Base-by-base conservation (phyloP, 805 yeast species). In the Myxozyma monticola region DNA sequence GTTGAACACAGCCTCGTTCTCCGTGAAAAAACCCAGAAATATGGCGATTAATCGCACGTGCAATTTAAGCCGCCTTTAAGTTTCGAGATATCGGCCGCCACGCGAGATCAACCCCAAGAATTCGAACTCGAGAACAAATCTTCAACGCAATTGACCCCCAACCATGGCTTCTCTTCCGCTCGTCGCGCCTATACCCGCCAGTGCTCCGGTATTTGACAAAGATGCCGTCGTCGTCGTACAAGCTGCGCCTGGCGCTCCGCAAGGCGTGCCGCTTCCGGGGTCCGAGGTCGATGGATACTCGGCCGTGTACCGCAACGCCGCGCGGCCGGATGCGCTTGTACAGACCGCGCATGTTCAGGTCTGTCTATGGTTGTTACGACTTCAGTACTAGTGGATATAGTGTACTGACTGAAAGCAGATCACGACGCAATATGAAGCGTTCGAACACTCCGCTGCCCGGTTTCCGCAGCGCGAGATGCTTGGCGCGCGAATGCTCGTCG, bases 281-380 rank as follows among this genome's bases (percentile, higher is more conserved):
- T 55, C 75, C 10, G 62, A 63, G 29, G 61, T 68, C 47, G 68
- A 68, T 1, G 83, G 82, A 5, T 76, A 65, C 63, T 77, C 85
- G 24, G 73, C 78, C 1, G 63, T 77, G 7, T 83, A 73, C 62
- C 68, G 88, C 48, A 79, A 73, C 58, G 64, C 65, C 10, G 58
- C 66, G 12, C 56, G 70, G 4, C 64, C 68, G 15, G 70, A 66
- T 22, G 58, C 61, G 12, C 57, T 67, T 20, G 33, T 66, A 10
- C 55, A 65, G 37, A 37, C 61, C 10, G 45, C 70, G 40, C 65
- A 70, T 24, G 72, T 75, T 2, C 64, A 37, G 44, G 60, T 56
- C 41, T 14, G 59, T 34, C 10, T 18, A 3, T 8, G 2, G 25
- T 30, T 6, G 9, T 7, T 25, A n/a, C n/a, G n/a, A n/a, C n/a